These are phyloP conservation scores for Lodderomyces beijingensis DNA, from an alignment of 1,139 yeast species.

Conservation along the genomic window DNA sequence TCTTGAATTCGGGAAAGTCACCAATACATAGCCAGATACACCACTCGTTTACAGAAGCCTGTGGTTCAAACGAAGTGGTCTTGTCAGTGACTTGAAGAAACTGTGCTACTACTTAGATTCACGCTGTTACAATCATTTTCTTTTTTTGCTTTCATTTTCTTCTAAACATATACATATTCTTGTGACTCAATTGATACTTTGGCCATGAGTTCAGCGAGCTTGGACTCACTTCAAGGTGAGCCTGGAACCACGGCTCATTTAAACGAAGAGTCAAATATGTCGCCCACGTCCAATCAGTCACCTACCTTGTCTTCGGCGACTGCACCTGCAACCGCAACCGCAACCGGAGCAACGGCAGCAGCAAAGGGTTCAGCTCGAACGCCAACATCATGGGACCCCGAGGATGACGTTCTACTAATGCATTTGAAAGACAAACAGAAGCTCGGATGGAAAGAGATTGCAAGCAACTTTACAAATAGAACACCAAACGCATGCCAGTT, in stretches of 20 bases:
- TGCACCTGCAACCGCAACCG: not conserved
- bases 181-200: too few relatives aligned
- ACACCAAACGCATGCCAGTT: slow-evolving; percentile 80
- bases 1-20: too few relatives aligned
- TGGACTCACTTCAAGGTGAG: slow-evolving; percentile 3
- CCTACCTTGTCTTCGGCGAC: slow-evolving; percentile 1
- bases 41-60: too few relatives aligned
- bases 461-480: slow-evolving; percentile 60
- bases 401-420: slow-evolving; percentile 62
- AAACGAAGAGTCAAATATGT: too few relatives aligned
- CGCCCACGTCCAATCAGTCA: too few relatives aligned
- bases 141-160: too few relatives aligned
- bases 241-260: not conserved
- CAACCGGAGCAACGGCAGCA: slow-evolving; percentile 4
- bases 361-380: slow-evolving; percentile 34
- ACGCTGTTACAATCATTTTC: too few relatives aligned
- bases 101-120: too few relatives aligned
- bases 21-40: too few relatives aligned
- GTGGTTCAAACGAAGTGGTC: too few relatives aligned
- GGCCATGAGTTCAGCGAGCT: slow-evolving; percentile 9
- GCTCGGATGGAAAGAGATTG: slow-evolving; percentile 75
- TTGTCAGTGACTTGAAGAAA: too few relatives aligned
- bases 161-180: too few relatives aligned
- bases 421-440: slow-evolving; percentile 68
- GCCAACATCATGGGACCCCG: slow-evolving; percentile 75